These are phyloP conservation scores for Cyclotella cryptica DNA, from an alignment of 108 stramenopile genomes.

Conservation along the genomic window DNA sequence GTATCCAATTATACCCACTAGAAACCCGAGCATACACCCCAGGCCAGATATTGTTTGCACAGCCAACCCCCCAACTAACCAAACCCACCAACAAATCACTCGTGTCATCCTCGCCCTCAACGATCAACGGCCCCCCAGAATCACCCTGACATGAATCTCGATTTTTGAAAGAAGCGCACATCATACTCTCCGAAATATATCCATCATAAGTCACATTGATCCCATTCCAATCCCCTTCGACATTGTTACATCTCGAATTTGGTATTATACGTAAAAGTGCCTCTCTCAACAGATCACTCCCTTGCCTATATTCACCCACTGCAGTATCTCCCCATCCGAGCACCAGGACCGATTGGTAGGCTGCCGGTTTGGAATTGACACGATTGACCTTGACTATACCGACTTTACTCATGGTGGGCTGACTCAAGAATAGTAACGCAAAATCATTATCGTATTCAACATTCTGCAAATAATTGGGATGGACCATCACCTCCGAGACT, in stretches of 20 bases:
- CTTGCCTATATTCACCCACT: background rate
- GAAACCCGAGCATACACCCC: constrained; percentile 57
- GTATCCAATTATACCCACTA: constrained; percentile 47
- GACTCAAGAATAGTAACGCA: constrained; percentile 21
- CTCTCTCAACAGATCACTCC: constrained; percentile 4
- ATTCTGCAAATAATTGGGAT: constrained; percentile 12
- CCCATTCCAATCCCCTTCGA: background rate
- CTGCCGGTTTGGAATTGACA: background rate
- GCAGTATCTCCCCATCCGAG: constrained; percentile 33
- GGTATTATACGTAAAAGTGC: constrained; percentile 18
- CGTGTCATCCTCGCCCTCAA: background rate
- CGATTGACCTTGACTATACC: constrained; percentile 12
- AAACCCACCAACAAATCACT: constrained; percentile 32
- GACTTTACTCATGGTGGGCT: constrained; percentile 4
- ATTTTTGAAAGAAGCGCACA: constrained; percentile 24
- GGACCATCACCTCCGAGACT: constrained; percentile 12
- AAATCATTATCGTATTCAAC: constrained; percentile 27
- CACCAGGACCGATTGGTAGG: constrained; percentile 6
- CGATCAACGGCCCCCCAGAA: constrained; percentile 33
- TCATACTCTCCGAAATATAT: constrained; percentile 27
- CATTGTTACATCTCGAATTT: constrained; percentile 17
- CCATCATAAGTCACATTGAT: constrained; percentile 5
- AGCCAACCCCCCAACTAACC: constrained; percentile 53
- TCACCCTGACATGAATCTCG: constrained; percentile 42
- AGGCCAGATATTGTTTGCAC: constrained; percentile 49